Percentiles rank a stretch among this genome's conserved stretches.
Evolutionary conservation across 73 alveolate genomes (phyloP).

Genomic region (Paramecium caudatum): DNA sequence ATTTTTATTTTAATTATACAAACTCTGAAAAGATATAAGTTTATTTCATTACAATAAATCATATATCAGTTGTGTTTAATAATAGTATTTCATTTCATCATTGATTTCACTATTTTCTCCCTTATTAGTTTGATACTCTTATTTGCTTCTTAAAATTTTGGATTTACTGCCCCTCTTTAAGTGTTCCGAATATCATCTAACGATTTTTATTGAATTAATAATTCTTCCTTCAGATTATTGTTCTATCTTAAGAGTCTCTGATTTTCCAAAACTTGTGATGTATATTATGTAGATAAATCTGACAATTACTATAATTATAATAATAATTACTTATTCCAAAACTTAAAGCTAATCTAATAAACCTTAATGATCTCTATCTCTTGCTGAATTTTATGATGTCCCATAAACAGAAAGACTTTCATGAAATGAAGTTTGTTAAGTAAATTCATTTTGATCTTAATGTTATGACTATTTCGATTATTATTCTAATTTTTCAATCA

Average conservation of each 20-base stretch:
- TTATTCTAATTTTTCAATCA: conserved; percentile 10
- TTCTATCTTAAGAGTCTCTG: background rate
- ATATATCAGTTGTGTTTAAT: too few relatives aligned
- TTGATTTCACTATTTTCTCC: background rate
- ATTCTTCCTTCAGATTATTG: conserved; percentile 19
- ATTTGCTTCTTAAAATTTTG: conserved; percentile 57
- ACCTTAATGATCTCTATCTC: conserved; percentile 7
- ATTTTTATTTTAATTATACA: too few relatives aligned
- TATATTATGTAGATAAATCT: conserved; percentile 44
- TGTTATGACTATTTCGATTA: background rate
- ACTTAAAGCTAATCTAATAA: conserved; percentile 8
- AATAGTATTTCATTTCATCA: conserved; percentile 5
- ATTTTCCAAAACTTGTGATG: background rate
- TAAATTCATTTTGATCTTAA: background rate
- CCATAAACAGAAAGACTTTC: too few relatives aligned
- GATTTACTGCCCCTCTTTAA: conserved; percentile 41
- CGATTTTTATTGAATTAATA: background rate
- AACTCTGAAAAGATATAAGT: too few relatives aligned
- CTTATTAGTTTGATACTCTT: background rate
- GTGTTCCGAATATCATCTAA: conserved; percentile 8
- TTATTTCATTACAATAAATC: too few relatives aligned
- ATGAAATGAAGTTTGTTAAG: conserved; percentile 9
- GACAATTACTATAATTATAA: background rate
- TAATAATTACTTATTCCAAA: background rate
- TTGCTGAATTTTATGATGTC: too few relatives aligned